phyloP scores from a whole-genome alignment of 2,329 filamentous ascomycete genomes.

The Fusarium transvaalense region DNA sequence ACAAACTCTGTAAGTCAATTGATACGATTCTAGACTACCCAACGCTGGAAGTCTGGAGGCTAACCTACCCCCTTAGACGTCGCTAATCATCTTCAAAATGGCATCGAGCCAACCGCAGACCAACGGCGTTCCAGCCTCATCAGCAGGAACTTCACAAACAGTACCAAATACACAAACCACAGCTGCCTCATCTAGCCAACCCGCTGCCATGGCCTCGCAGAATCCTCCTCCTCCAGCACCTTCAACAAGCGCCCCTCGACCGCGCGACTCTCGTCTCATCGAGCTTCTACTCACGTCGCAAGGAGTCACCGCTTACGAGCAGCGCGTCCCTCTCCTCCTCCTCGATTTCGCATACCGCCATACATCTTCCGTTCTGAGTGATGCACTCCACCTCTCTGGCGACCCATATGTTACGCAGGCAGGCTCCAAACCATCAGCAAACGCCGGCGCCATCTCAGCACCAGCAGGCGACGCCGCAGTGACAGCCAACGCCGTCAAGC shows the following conservation, averaged over 20 bases:
- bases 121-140: constrained; percentile 64
- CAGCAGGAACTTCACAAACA: constrained; percentile 55
- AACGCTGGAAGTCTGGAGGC: not conserved
- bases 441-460: constrained; percentile 62
- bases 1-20: too few relatives aligned
- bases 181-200: constrained; percentile 46
- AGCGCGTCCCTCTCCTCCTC: constrained; percentile 83
- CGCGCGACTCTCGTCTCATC: constrained; percentile 82
- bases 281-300: constrained; percentile 84
- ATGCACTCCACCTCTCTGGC: constrained; percentile 75
- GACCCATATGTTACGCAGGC: constrained; percentile 75
- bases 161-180: constrained; percentile 54
- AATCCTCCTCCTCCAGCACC: constrained; percentile 48
- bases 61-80: not conserved
- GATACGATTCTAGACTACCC: too few relatives aligned
- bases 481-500: constrained; percentile 74
- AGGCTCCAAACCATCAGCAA: constrained; percentile 63
- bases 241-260: constrained; percentile 65
- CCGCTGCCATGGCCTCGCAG: constrained; percentile 40
- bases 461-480: constrained; percentile 68
- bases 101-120: constrained; percentile 61
- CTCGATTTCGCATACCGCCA: constrained; percentile 90
- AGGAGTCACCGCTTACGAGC: constrained; percentile 83
- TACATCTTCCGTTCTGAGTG: constrained; percentile 77
- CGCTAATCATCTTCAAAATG: constrained; percentile 44